Conservation (phyloP, 176 grass and related monocot species). For the Leersia perrieri region DNA sequence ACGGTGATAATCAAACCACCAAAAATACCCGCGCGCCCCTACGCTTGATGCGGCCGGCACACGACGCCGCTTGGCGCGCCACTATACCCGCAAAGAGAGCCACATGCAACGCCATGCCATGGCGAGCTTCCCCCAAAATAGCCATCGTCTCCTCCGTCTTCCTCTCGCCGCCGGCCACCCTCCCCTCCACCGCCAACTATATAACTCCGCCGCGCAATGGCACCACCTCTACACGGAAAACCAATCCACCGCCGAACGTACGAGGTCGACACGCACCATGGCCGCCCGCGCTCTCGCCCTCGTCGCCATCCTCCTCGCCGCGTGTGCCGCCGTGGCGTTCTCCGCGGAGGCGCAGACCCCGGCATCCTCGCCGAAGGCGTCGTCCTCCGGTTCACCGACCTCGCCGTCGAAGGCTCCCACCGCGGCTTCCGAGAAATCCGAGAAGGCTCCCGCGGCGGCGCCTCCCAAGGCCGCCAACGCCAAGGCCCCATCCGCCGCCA, state of each 20-base stretch:
- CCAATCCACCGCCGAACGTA: neutral
- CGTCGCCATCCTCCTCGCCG: slow-evolving; percentile 24
- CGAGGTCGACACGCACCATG: slow-evolving; percentile 33
- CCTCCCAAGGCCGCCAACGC: slow-evolving; percentile 2
- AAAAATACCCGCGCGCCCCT: slow-evolving; percentile 26
- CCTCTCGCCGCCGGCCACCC: slow-evolving; percentile 22
- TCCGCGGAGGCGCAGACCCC: slow-evolving; percentile 43
- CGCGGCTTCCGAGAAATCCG: neutral
- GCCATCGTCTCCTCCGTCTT: slow-evolving; percentile 41
- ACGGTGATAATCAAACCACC: slow-evolving; percentile 13
- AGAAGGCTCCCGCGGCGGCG: slow-evolving; percentile 28
- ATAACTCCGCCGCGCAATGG: neutral
- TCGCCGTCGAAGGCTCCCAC: slow-evolving; percentile 35
- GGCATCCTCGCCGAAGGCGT: slow-evolving; percentile 27
- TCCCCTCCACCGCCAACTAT: neutral
- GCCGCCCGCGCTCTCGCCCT: slow-evolving; percentile 12
- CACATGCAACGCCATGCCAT: neutral
- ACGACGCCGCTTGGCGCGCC: slow-evolving; percentile 10
- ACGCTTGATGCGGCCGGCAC: neutral
- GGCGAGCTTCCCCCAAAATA: slow-evolving; percentile 24
- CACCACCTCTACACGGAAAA: neutral
- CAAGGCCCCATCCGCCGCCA: slow-evolving; percentile 35
- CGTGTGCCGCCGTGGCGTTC: neutral
- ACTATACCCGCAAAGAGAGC: neutral
- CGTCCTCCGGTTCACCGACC: neutral